Evolutionary conservation across 1,284 basidiomycete species (phyloP).

Genomic region (Naganishia sp.): DNA sequence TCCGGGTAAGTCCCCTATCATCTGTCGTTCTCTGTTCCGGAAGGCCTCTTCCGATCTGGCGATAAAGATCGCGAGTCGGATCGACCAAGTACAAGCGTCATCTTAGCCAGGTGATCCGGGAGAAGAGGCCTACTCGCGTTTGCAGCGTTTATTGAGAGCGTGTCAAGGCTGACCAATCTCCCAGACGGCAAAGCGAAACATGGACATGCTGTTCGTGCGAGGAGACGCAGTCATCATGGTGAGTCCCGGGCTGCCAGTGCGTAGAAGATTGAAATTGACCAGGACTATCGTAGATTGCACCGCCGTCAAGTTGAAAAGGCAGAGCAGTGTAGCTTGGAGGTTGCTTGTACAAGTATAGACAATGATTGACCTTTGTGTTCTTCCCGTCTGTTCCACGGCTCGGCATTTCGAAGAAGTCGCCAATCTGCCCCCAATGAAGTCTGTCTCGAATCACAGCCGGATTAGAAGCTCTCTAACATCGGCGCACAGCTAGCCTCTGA

Average conservation of each 20-base stretch:
- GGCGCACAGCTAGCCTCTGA: no score
- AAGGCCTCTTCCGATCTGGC: no score
- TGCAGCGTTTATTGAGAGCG: not conserved
- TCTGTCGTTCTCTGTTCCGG: not conserved
- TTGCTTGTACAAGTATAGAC: not conserved
- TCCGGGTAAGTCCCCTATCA: conserved; percentile 51
- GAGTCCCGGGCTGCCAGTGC: conserved; percentile 44
- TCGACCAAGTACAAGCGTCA: no score
- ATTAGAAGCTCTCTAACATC: no score
- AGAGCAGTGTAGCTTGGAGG: not conserved
- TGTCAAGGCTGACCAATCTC: not conserved
- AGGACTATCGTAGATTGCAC: conserved; percentile 1
- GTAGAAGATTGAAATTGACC: not conserved
- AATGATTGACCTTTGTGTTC: no score
- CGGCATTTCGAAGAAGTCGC: no score
- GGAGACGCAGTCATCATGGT: conserved; percentile 93
- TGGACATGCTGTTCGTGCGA: conserved; percentile 97
- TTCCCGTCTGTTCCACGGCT: no score
- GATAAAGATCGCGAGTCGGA: no score
- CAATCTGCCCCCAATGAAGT: no score
- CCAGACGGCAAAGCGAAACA: conserved; percentile 87
- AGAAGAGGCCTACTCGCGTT: no score
- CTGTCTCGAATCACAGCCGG: no score
- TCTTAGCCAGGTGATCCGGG: no score
- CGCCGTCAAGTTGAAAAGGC: conserved; percentile 4